Percentiles rank a stretch among this genome's conserved stretches.
Evolutionary conservation across 1,284 basidiomycete genomes (phyloP).

Genomic region (Microbotryomycetes sp.): DNA sequence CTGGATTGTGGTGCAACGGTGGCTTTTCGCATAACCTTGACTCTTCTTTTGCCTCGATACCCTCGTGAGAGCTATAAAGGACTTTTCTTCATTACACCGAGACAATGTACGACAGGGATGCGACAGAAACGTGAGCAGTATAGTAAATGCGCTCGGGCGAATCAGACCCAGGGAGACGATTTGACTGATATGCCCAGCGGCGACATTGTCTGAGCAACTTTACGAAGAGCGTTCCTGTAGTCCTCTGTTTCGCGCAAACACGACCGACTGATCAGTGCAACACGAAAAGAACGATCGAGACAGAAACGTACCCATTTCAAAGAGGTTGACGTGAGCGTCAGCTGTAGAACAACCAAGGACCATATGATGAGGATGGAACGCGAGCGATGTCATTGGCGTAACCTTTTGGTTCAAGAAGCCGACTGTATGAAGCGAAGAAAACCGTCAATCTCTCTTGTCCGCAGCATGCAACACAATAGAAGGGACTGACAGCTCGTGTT

Average conservation of each 20-base stretch:
- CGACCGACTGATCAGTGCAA: too few species aligned
- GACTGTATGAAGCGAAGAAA: neutral
- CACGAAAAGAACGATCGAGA: too few species aligned
- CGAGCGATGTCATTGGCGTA: constrained; percentile 26
- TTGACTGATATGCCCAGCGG: neutral
- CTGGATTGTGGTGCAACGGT: neutral
- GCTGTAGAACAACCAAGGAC: constrained; percentile 26
- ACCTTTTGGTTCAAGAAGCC: constrained; percentile 11
- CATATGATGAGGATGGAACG: constrained; percentile 38
- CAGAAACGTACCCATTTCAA: constrained; percentile 7
- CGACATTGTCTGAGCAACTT: neutral
- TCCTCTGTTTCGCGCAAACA: too few species aligned
- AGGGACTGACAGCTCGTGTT: constrained; percentile 28
- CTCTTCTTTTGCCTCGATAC: neutral
- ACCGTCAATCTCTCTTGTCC: neutral
- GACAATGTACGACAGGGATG: neutral
- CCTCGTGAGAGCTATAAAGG: neutral
- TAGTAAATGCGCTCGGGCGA: too few species aligned
- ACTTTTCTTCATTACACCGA: neutral
- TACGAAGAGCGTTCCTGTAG: neutral
- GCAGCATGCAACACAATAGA: neutral
- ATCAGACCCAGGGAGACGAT: neutral
- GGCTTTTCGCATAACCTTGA: neutral
- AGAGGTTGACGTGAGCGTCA: constrained; percentile 6
- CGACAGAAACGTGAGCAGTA: too few species aligned